Conservation (phyloP, 1,139 yeast genomes). For the Blastobotrys illinoisensis region DNA sequence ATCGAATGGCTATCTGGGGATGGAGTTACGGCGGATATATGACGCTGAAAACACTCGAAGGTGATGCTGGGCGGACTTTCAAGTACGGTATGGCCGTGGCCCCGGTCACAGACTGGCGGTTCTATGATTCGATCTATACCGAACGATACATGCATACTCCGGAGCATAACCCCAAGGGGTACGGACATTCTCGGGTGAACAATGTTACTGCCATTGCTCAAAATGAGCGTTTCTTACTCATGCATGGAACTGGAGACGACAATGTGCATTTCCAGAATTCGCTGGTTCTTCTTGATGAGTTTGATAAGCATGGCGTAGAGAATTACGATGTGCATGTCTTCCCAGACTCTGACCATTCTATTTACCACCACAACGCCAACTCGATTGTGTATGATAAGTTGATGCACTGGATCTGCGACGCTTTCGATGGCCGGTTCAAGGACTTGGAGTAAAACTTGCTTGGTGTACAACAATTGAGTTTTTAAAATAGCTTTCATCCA, state of each 20-base stretch:
- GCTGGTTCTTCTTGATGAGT: conserved; percentile 61
- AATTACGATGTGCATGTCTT: conserved; percentile 87
- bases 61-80: conserved; percentile 61
- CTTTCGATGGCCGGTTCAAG: conserved; percentile 53
- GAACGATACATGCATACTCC: conserved; percentile 87
- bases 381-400: conserved; percentile 70
- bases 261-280: conserved; percentile 93
- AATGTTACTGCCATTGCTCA: conserved; percentile 45
- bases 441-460: not conserved
- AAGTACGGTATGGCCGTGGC: conserved; percentile 84
- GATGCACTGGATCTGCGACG: conserved; percentile 63
- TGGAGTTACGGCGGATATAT: conserved; percentile 88
- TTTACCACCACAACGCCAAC: conserved; percentile 73
- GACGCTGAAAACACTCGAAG: conserved; percentile 70
- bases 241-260: conserved; percentile 98
- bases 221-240: conserved; percentile 66
- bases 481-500: too few species aligned
- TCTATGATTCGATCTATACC: conserved; percentile 79
- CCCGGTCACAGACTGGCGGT: conserved; percentile 79
- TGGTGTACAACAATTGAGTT: too few species aligned
- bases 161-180: conserved; percentile 47
- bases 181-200: conserved; percentile 41
- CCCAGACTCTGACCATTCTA: conserved; percentile 91
- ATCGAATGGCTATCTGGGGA: conserved; percentile 88
- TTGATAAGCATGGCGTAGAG: conserved; percentile 57